Evolutionary conservation across 176 grass and related monocot species (phyloP).

Genomic region (Musa schizocarpa): DNA sequence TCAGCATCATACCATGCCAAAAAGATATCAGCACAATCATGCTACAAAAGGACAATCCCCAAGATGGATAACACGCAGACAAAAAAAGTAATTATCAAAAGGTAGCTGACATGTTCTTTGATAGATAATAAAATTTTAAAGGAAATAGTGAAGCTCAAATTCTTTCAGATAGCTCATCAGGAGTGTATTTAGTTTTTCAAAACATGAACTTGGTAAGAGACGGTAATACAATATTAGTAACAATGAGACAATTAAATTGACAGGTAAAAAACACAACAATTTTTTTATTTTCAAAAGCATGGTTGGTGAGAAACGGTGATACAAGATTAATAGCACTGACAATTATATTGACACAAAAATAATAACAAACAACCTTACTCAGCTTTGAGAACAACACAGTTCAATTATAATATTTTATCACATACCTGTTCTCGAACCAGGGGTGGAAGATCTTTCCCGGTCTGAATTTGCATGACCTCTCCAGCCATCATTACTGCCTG

Average conservation of each 20-base stretch:
- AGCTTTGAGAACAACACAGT: too few relatives aligned
- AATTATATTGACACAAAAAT: neutral
- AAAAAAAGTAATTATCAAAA: neutral
- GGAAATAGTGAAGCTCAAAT: neutral
- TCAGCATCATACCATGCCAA: too few relatives aligned
- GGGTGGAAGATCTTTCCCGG: slow-evolving; percentile 29
- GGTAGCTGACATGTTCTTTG: neutral
- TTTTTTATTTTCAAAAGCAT: neutral
- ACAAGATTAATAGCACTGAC: neutral
- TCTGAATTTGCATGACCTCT: slow-evolving; percentile 47
- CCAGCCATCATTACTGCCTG: slow-evolving; percentile 42
- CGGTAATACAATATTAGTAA: too few relatives aligned
- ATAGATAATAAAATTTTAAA: neutral
- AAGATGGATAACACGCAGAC: neutral
- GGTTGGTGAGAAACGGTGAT: neutral
- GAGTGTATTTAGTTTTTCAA: neutral
- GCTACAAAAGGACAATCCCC: neutral
- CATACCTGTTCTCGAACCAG: slow-evolving; percentile 46
- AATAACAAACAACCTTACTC: too few relatives aligned
- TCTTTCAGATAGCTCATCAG: neutral
- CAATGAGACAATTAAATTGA: too few relatives aligned
- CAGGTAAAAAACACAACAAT: too few relatives aligned
- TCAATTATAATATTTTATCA: neutral
- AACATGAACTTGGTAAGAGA: too few relatives aligned
- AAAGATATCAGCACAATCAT: neutral